phyloP scores from a whole-genome alignment of 2,329 filamentous ascomycete genomes.

The Fusarium falciforme region DNA sequence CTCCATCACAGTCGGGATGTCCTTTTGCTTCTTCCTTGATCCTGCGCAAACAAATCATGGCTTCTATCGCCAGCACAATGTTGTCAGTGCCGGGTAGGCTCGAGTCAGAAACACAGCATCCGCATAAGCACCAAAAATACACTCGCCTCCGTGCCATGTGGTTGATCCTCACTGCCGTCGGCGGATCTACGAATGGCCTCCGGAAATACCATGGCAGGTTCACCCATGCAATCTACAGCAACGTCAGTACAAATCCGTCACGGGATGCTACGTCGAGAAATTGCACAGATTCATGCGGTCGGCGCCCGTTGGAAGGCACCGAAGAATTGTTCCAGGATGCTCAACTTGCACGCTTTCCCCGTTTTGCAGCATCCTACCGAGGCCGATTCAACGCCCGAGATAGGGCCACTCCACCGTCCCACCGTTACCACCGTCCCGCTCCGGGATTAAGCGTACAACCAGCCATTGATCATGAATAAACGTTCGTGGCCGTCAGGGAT shows the following conservation, averaged over 20 bases:
- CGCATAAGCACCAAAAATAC: conserved; percentile 32
- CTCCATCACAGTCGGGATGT: neutral
- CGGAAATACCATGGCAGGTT: conserved; percentile 11
- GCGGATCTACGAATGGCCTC: conserved; percentile 26
- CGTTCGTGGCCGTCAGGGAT: conserved; percentile 1
- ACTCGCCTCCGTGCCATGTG: conserved; percentile 4
- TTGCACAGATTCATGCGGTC: conserved; percentile 15
- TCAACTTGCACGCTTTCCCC: conserved; percentile 16
- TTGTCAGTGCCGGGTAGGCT: neutral
- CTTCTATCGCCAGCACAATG: neutral
- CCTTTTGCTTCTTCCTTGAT: neutral
- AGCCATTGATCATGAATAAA: conserved; percentile 20
- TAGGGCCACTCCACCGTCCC: conserved; percentile 22
- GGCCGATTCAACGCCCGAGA: conserved; percentile 14
- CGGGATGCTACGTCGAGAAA: conserved; percentile 36
- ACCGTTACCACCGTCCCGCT: conserved; percentile 40
- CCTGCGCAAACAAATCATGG: neutral
- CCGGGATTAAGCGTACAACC: conserved; percentile 24
- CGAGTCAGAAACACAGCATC: neutral
- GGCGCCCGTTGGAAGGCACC: neutral
- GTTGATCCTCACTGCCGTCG: conserved; percentile 17
- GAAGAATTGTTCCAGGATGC: neutral
- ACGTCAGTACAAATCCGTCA: conserved; percentile 11
- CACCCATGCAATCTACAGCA: conserved; percentile 7
- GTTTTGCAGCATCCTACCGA: conserved; percentile 26